Evolutionary conservation across 164 flowering plant genomes (phyloP).

Genomic region (Litsea cubeba): DNA sequence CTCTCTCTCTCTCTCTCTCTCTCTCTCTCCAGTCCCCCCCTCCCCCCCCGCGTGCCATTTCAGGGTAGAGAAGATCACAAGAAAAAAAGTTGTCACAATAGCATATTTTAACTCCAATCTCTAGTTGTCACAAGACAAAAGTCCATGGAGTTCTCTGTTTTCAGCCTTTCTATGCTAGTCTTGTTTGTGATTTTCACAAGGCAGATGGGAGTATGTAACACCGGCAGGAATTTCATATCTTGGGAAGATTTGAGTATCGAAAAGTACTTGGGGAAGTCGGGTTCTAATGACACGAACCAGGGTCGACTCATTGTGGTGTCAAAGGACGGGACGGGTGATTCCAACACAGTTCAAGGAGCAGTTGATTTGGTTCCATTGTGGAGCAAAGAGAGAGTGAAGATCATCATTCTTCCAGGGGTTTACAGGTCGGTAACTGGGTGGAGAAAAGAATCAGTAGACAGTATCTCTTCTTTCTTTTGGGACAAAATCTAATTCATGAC

Average conservation of each 20-base stretch:
- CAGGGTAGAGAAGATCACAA: not conserved
- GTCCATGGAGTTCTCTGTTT: constrained; percentile 7
- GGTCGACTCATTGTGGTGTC: constrained; percentile 59
- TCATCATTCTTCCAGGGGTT: constrained; percentile 63
- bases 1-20: not conserved
- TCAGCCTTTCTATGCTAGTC: constrained; percentile 1
- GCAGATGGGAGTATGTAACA: constrained; percentile 2
- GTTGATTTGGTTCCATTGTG: constrained; percentile 61
- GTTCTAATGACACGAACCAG: not conserved
- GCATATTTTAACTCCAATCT: not conserved
- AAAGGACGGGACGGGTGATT: constrained; percentile 54
- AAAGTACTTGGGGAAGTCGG: constrained; percentile 5
- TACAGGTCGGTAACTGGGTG: constrained; percentile 49
- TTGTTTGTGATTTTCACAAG: not conserved
- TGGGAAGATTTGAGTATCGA: constrained; percentile 64
- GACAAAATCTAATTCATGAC: no score
- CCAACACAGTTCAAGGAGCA: constrained; percentile 68
- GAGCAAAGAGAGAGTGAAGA: constrained; percentile 54
- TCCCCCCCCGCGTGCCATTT: no score
- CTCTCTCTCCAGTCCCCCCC: not conserved
- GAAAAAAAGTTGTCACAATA: not conserved
- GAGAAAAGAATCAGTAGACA: not conserved
- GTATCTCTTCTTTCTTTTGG: not conserved
- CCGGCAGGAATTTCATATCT: constrained; percentile 27
- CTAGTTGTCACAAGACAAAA: not conserved